A percentile compares a stretch with the other conserved stretches of the same genome.
Conservation (phyloP, 371 early-diverging fungal species). For the Mortierella polycephala region DNA sequence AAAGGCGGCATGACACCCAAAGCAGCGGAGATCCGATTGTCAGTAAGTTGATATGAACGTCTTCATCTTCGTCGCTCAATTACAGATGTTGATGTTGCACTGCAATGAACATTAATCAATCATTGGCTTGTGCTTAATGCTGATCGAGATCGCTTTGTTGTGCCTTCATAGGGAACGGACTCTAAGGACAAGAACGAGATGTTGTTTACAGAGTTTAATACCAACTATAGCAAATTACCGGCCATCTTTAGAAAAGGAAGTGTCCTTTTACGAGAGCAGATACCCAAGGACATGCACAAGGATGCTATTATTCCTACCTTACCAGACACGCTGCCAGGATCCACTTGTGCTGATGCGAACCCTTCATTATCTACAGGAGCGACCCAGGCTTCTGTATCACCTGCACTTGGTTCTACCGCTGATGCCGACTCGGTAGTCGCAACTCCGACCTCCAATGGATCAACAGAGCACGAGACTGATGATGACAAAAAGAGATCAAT, state of each 20-base stretch:
- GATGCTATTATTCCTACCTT: constrained; percentile 39
- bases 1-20: constrained; percentile 66
- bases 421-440: background rate
- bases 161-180: constrained; percentile 69
- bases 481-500: constrained; percentile 12
- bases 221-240: constrained; percentile 89
- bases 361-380: background rate
- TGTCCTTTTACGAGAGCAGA: constrained; percentile 73
- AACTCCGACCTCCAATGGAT: background rate
- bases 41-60: constrained; percentile 57
- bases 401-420: background rate
- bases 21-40: constrained; percentile 74
- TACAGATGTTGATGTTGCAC: too few species aligned
- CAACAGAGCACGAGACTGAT: background rate
- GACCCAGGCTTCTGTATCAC: background rate
- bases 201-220: constrained; percentile 81
- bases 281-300: constrained; percentile 42
- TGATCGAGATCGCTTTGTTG: background rate
- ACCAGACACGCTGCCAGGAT: constrained; percentile 48
- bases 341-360: constrained; percentile 24
- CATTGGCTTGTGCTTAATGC: too few species aligned
- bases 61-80: background rate
- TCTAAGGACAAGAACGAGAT: constrained; percentile 93
- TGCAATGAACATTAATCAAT: too few species aligned
- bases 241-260: constrained; percentile 90